Conservation (phyloP, 2,329 filamentous ascomycete species). For the Fusarium sacchari region DNA sequence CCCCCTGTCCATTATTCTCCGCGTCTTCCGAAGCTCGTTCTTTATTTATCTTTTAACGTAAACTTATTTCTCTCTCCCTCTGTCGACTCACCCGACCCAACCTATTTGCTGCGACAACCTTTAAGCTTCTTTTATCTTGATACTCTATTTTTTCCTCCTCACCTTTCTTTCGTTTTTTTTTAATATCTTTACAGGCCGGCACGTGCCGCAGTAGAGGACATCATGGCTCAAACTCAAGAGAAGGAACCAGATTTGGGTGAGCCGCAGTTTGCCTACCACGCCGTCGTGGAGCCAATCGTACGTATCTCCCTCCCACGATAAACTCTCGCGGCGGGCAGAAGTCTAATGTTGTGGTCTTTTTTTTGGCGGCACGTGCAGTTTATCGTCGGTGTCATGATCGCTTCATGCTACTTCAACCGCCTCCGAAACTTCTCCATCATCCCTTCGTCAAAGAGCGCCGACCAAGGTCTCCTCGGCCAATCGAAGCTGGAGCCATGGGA, state of each 20-base stretch:
- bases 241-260: constrained; percentile 37
- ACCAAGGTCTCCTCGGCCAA: constrained; percentile 39
- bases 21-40: constrained; percentile 9
- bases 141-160: neutral
- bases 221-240: constrained; percentile 19
- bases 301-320: neutral
- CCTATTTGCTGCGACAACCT: neutral
- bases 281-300: constrained; percentile 44
- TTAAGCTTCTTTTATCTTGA: constrained; percentile 2
- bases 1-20: constrained; percentile 17
- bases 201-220: neutral
- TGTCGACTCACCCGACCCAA: neutral
- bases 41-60: neutral
- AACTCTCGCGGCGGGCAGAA: neutral
- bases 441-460: constrained; percentile 26
- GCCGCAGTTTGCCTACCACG: constrained; percentile 44
- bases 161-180: neutral
- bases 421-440: constrained; percentile 40
- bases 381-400: constrained; percentile 45
- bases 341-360: neutral
- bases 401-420: constrained; percentile 44
- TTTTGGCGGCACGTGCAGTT: constrained; percentile 25
- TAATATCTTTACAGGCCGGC: neutral
- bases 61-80: neutral
- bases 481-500: constrained; percentile 38